These are phyloP conservation scores for Volvox carteri DNA, from an alignment of 163 green algal genomes.

Conservation along the genomic window DNA sequence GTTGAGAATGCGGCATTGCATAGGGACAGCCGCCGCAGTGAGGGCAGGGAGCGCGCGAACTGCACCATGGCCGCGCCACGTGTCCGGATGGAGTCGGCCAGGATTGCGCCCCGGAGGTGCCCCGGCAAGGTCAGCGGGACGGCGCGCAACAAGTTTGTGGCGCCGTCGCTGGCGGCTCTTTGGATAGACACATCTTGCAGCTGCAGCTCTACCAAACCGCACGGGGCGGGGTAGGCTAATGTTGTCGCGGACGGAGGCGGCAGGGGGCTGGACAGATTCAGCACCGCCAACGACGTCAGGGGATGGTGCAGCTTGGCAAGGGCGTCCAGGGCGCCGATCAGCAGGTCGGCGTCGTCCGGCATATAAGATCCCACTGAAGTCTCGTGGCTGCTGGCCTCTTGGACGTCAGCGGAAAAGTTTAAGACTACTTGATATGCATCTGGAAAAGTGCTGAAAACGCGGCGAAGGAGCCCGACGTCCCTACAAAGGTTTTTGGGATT, in stretches of 20 bases:
- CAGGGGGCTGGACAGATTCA: neutral
- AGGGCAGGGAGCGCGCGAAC: neutral
- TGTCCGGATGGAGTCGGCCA: constrained; percentile 6
- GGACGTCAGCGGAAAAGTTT: neutral
- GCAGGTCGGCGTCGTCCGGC: neutral
- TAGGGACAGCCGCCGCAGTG: constrained; percentile 10
- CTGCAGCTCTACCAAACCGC: neutral
- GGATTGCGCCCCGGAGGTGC: neutral
- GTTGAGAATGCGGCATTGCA: constrained; percentile 16
- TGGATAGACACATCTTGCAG: constrained; percentile 12
- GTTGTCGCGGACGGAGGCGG: neutral
- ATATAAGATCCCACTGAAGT: no score
- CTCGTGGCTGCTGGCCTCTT: no score
- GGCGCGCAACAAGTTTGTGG: constrained; percentile 3
- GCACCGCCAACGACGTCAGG: constrained; percentile 1
- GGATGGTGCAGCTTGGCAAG: neutral
- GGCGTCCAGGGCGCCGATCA: neutral
- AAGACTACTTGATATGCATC: neutral
- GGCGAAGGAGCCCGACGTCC: neutral
- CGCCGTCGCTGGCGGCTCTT: neutral
- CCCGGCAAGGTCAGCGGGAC: neutral
- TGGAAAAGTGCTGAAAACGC: neutral
- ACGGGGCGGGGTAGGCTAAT: neutral
- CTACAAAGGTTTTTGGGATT: no score
- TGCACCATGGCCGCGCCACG: neutral